Evolutionary conservation across 1,284 basidiomycete species (phyloP), one percentile per base, ranked within the genome.

Genomic region (Ustilago nuda): DNA sequence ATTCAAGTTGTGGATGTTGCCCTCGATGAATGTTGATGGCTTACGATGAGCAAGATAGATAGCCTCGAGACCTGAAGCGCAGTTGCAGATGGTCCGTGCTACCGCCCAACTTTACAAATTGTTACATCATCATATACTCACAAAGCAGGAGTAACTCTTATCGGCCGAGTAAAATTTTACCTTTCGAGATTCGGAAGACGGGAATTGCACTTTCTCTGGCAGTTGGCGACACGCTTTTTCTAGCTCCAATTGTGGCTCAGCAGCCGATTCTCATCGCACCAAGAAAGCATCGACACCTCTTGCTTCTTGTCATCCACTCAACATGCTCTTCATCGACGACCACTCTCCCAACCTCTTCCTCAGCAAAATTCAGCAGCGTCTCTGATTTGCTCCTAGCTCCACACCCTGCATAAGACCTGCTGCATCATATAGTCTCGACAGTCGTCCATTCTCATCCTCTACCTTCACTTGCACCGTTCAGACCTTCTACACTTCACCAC

Each of bases 131-230:
- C 2, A 8, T 9, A 0, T 9, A 30, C 33, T 27, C 7, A 35
- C 41, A 30, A 4, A 19, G 15, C 5, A 4, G 1, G 4, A 32
- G 27, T 27, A 3, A 23, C 9, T 12, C 27, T 36, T 19, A 17
- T 23, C 35, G 19, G 39, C 19, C 32, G 53, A 27, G 23, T 27
- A 17, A 56, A 45, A 53, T 60, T 50, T 36, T 32, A 41, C 51
- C 15, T 54, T 57, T 3, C 4, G n/a, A 33, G 36, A n/a, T 59
- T 62, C 68, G 68, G 68, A 71, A 71, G 50, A 66, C 66, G 68
- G 68, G 48, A 65, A 46, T 71, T 62, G 57, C 27, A 17, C 33
- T 61, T 52, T 17, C 23, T 27, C 23, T 32, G 37, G 48, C 43
- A 13, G 65, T 67, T 67, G 65, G 60, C 56, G 66, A 27, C 66